A percentile compares a stretch with the other conserved stretches of the same genome.
These are phyloP conservation scores for Glebionis coronaria DNA, from an alignment of 129 eudicot genomes.

Conservation along the genomic window DNA sequence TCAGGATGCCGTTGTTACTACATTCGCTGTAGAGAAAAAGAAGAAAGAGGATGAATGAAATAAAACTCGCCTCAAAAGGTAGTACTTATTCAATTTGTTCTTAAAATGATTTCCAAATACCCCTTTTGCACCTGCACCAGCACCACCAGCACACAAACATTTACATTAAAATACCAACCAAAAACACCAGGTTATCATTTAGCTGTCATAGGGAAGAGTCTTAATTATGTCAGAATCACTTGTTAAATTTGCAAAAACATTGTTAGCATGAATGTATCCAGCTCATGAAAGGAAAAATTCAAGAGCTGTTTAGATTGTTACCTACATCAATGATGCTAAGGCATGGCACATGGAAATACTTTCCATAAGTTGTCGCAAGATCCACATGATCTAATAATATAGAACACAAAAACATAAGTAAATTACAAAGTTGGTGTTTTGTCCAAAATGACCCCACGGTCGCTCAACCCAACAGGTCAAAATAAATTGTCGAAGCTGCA, in stretches of 20 bases:
- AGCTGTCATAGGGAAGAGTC: constrained; percentile 47
- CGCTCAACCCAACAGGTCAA: no score
- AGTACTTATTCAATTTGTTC: no score
- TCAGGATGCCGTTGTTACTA: constrained; percentile 93
- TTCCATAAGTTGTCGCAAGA: constrained; percentile 56
- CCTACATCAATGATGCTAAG: no score
- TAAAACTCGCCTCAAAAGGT: constrained; percentile 90
- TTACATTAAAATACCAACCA: no score
- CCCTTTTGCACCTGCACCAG: no score
- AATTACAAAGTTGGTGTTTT: no score
- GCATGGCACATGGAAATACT: constrained; percentile 54
- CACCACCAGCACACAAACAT: no score
- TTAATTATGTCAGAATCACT: constrained; percentile 69
- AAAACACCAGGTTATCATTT: constrained; percentile 20
- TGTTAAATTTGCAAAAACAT: neutral
- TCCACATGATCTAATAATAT: constrained; percentile 45
- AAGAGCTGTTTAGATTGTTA: constrained; percentile 48
- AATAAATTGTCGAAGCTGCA: no score
- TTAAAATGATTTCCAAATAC: no score
- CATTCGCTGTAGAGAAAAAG: constrained; percentile 88
- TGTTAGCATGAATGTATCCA: neutral
- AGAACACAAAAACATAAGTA: neutral
- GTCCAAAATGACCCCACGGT: no score
- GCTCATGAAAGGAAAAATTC: neutral
- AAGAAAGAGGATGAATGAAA: constrained; percentile 83